A percentile compares a stretch with the other conserved stretches of the same genome.
Evolutionary conservation across 441 rosid species (phyloP).

Genomic region (Pelargonium fulgidum): DNA sequence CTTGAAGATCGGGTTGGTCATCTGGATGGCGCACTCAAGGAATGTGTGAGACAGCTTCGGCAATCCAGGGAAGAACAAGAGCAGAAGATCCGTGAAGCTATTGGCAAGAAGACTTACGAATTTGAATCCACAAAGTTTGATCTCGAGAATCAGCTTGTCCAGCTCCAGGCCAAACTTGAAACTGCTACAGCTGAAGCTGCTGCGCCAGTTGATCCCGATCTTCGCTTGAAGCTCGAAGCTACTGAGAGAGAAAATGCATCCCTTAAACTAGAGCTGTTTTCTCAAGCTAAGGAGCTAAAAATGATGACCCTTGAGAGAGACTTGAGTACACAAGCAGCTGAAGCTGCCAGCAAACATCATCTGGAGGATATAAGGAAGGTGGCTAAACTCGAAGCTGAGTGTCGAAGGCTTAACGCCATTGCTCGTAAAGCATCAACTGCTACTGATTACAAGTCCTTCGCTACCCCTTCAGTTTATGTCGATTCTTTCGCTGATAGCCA

Average conservation of each 20-base stretch:
- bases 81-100: slow-evolving; percentile 49
- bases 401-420: slow-evolving; percentile 52
- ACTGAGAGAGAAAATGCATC: slow-evolving; percentile 52
- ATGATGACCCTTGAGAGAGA: slow-evolving; percentile 61
- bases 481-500: slow-evolving; percentile 65
- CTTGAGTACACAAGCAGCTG: slow-evolving; percentile 72
- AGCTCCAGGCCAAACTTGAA: slow-evolving; percentile 36
- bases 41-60: slow-evolving; percentile 81
- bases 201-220: slow-evolving; percentile 27
- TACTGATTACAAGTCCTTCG: slow-evolving; percentile 35
- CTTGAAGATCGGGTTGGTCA: slow-evolving; percentile 72
- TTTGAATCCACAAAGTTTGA: slow-evolving; percentile 54
- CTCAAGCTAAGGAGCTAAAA: slow-evolving; percentile 54
- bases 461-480: slow-evolving; percentile 40
- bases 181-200: slow-evolving; percentile 20
- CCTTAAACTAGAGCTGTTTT: slow-evolving; percentile 45
- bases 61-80: slow-evolving; percentile 87
- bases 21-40: slow-evolving; percentile 91
- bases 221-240: slow-evolving; percentile 42
- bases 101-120: slow-evolving; percentile 41
- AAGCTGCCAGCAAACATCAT: slow-evolving; percentile 80
- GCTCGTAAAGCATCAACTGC: slow-evolving; percentile 38
- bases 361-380: slow-evolving; percentile 69
- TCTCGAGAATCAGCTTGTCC: slow-evolving; percentile 41
- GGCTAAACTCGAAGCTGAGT: slow-evolving; percentile 75